Evolutionary conservation across 2,329 filamentous ascomycete genomes (phyloP), one percentile per base, ranked within the genome.

Genomic region (Neofusicoccum kwambonambiense): DNA sequence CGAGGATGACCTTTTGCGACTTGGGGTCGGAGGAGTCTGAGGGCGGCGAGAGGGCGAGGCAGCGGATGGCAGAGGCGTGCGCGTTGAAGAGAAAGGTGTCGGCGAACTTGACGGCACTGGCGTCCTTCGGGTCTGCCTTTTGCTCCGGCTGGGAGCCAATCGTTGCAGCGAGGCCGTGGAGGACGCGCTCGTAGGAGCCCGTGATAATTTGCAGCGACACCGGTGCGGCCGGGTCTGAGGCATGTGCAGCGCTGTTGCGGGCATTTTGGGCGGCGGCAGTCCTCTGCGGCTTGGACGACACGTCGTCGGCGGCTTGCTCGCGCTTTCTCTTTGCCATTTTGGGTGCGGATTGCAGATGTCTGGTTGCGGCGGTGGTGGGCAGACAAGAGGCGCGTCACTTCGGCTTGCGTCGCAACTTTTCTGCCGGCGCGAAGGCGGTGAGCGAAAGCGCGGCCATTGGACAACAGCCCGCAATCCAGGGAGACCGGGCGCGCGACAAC

Each of bases 71-170:
- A 12, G 93, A 96, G 64, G 88, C 85, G 79, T 99, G 95, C 13
- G 95, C 93, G 74, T 93, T 92, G 85, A 99, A 97, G 65, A 99
- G 86, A 77, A 99, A 99, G 0, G 91, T 94, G 77, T 98, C 94
- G 69, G 91, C 87, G 74, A 97, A 98, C 60, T 88, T 83, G 63
- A 89, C 82, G 22, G 69, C 67, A 44, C n/a, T 22, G 19, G 31
- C 42, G 31, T 66, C 47, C 27, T 67, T 42, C 8, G 34, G 13
- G 12, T 12, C 39, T 19, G 68, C 67, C 42, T 41, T 22, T 11
- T 35, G 39, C 35, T 63, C 49, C 9, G 39, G 49, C 42, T 66
- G 39, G 27, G 84, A 82, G 15, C 17, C 42, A 61, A 96, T 81
- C 1, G 87, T 87, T n/a, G 90, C 93, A 7, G 90, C 92, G 71